These are phyloP conservation scores for Globisporangium camurandrum DNA, from an alignment of 352 stramenopile species.

Conservation along the genomic window DNA sequence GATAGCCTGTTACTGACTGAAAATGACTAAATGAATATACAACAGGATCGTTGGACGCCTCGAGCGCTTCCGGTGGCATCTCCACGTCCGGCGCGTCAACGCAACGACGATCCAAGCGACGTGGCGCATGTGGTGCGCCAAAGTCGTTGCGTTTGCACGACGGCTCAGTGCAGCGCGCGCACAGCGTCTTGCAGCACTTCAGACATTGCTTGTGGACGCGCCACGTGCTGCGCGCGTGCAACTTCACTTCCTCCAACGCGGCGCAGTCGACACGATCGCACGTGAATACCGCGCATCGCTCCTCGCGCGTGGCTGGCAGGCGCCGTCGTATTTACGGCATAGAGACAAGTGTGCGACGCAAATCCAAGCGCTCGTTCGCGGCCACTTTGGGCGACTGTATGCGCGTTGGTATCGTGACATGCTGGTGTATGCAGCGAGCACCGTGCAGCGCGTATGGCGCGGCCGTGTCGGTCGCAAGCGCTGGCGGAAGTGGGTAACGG, in stretches of 20 bases:
- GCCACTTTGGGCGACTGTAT: constrained; percentile 33
- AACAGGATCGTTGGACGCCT: constrained; percentile 39
- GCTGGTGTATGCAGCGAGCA: constrained; percentile 20
- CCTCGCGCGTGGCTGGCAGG: constrained; percentile 41
- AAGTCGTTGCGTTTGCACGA: constrained; percentile 33
- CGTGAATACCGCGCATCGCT: constrained; percentile 41
- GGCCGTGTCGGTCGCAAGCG: constrained; percentile 41
- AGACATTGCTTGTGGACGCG: constrained; percentile 16
- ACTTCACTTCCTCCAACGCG: constrained; percentile 42
- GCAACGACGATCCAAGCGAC: constrained; percentile 54
- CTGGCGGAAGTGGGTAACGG: constrained; percentile 46
- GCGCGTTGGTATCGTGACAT: constrained; percentile 20
- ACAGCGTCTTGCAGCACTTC: constrained; percentile 24
- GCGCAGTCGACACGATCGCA: constrained; percentile 40
- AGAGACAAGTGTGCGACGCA: constrained; percentile 29
- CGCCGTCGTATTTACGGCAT: constrained; percentile 37
- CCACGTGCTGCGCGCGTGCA: constrained; percentile 8
- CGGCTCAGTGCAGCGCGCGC: constrained; percentile 27
- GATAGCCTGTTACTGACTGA: background rate
- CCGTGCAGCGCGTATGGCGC: constrained; percentile 58
- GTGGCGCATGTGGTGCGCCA: constrained; percentile 76
- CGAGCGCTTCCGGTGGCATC: constrained; percentile 24
- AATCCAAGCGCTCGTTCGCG: constrained; percentile 58
- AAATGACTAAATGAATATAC: background rate
- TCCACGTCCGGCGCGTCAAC: constrained; percentile 28